A percentile compares a stretch with the other conserved stretches of the same genome.
phyloP scores from a whole-genome alignment of 352 stramenopile species.

The Phytophthora kernoviae region DNA sequence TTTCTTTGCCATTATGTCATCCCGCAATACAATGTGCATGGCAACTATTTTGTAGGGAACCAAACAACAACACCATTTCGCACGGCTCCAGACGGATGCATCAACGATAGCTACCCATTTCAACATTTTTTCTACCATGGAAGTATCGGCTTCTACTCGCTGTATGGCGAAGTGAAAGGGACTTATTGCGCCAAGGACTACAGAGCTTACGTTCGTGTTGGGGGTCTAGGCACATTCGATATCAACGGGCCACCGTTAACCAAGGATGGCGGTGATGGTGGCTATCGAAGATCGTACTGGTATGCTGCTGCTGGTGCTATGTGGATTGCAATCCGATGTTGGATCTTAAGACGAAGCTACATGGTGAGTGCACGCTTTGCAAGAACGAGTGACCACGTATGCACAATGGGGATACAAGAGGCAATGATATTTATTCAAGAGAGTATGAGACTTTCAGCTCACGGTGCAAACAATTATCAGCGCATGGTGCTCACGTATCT shows the following conservation, averaged over 20 bases:
- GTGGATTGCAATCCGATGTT: constrained; percentile 9
- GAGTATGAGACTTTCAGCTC: constrained; percentile 22
- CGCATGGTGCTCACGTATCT: constrained; percentile 25
- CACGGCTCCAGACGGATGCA: constrained; percentile 7
- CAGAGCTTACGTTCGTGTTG: constrained; percentile 13
- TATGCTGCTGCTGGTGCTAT: constrained; percentile 8
- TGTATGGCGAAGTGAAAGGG: constrained; percentile 22
- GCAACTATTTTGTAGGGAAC: constrained; percentile 16
- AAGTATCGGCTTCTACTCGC: constrained; percentile 17
- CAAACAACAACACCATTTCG: constrained; percentile 5
- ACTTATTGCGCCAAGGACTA: constrained; percentile 15
- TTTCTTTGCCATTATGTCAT: constrained; percentile 25
- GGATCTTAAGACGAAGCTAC: constrained; percentile 18
- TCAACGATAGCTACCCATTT: constrained; percentile 11
- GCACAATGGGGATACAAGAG: constrained; percentile 5
- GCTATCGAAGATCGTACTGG: constrained; percentile 25
- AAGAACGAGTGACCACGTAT: neutral
- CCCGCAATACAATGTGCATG: constrained; percentile 24
- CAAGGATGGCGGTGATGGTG: constrained; percentile 1
- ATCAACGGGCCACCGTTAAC: constrained; percentile 14
- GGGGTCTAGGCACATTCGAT: constrained; percentile 15
- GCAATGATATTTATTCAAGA: constrained; percentile 32
- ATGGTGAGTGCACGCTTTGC: constrained; percentile 18
- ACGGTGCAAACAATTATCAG: constrained; percentile 29
- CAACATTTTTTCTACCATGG: constrained; percentile 24